Percentiles rank a stretch among this genome's conserved stretches.
phyloP scores from a whole-genome alignment of 2,329 filamentous ascomycete genomes.

The Pseudogymnoascus sp. region DNA sequence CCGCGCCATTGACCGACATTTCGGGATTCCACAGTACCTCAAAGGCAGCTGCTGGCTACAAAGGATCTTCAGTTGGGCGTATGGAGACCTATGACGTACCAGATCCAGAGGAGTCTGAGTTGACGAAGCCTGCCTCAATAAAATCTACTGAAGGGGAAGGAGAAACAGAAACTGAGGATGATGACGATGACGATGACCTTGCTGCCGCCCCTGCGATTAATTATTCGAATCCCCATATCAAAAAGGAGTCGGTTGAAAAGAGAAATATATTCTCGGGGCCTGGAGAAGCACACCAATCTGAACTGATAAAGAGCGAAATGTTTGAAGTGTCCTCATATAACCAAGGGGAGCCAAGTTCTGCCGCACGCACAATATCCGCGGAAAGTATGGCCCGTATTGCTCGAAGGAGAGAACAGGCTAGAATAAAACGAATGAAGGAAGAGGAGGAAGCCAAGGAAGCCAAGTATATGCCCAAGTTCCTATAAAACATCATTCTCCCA shows the following conservation, averaged over 20 bases:
- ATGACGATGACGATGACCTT: constrained; percentile 25
- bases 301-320: constrained; percentile 15
- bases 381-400: background rate
- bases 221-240: background rate
- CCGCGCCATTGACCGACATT: background rate
- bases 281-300: constrained; percentile 19
- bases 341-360: background rate
- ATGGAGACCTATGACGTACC: constrained; percentile 21
- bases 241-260: constrained; percentile 1
- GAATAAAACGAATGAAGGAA: constrained; percentile 14
- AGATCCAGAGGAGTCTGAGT: background rate
- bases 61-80: constrained; percentile 13
- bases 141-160: constrained; percentile 2
- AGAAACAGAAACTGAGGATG: constrained; percentile 16
- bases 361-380: background rate
- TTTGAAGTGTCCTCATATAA: background rate
- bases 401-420: constrained; percentile 14
- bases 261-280: background rate
- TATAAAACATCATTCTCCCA: background rate
- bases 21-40: background rate
- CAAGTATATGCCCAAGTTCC: constrained; percentile 9
- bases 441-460: constrained; percentile 17
- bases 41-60: constrained; percentile 9
- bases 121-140: background rate
- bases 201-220: constrained; percentile 14